These are phyloP conservation scores for Platismatia glauca DNA, from an alignment of 495 filamentous ascomycete genomes.

Conservation along the genomic window DNA sequence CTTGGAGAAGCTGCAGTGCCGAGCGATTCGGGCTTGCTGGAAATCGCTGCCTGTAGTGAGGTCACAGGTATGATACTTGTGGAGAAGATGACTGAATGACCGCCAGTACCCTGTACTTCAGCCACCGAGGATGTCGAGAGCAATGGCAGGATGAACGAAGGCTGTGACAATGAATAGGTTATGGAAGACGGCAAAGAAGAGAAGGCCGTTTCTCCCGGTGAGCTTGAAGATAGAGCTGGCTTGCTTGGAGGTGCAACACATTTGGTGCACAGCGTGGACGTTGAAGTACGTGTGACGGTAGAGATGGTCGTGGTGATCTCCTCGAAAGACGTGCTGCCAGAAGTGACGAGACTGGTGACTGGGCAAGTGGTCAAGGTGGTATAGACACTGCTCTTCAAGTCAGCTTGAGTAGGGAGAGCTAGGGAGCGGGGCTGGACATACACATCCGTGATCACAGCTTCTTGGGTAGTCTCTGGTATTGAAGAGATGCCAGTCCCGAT, in stretches of 20 bases:
- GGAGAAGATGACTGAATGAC: neutral
- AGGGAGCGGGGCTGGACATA: neutral
- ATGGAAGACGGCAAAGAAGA: neutral
- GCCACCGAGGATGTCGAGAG: neutral
- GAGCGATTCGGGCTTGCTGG: constrained; percentile 5
- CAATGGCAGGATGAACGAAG: neutral
- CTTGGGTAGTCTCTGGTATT: constrained; percentile 4
- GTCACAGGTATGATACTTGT: neutral
- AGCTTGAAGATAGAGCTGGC: neutral
- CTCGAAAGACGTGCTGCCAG: constrained; percentile 12
- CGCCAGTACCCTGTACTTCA: neutral
- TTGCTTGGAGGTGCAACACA: constrained; percentile 21
- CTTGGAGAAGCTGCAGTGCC: neutral
- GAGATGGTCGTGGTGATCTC: constrained; percentile 19
- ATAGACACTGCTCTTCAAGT: constrained; percentile 6
- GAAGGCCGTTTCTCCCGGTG: neutral
- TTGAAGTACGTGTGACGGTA: constrained; percentile 18
- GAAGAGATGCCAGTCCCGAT: constrained; percentile 6
- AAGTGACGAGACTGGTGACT: constrained; percentile 20
- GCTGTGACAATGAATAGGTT: neutral
- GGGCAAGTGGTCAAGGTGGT: constrained; percentile 23
- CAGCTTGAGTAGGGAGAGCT: neutral
- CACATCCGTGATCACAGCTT: constrained; percentile 10
- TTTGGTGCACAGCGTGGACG: constrained; percentile 20
- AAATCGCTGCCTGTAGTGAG: neutral